Evolutionary conservation across 1,284 basidiomycete species (phyloP), one percentile per base, ranked within the genome.

Genomic region (Ganoderma lingzhi): DNA sequence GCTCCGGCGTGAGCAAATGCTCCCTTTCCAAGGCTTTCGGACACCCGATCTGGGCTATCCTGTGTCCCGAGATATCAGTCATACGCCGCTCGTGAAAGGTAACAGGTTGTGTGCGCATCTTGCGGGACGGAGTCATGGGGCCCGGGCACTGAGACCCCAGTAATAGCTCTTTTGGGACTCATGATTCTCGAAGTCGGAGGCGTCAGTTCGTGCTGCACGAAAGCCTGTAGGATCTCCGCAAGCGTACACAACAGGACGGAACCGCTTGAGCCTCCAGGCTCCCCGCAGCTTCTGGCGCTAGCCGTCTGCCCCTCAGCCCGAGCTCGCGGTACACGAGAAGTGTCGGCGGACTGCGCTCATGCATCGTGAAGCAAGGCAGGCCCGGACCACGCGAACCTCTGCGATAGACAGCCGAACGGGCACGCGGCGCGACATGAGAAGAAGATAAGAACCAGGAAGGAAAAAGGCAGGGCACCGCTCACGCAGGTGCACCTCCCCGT

Each of bases 401-500:
- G n/a, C 51, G 30, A 32, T 30, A 41, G 59, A 61, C 30, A 30
- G 14, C 14, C 39, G 39, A 8, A 32, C 19, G 39, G 9, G 23
- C 59, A 23, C 35, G n/a, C 39, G 6, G 14, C 23, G 39, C n/a
- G 59, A 61, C 14, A 42, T 14, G 23, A 30, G 37, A 41, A 28
- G 12, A 41, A 39, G 23, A 12, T 61, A 42, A 9, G 8, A 10
- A 41, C 23, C 12, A 23, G 41, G n/a, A 42, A 39, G 15, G 59
- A 28, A 44, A 39, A 41, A 39, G 39, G 59, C 59, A 41, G 59
- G 39, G 59, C 59, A 61, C 59, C 39, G 59, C n/a, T 23, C 59
- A 23, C 59, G 59, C 59, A 39, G n/a, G 39, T 39, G 59, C 59
- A 28, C 59, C 56, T 61, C 59, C 59, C 59, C 37, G n/a, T n/a